Evolutionary conservation across 163 green algal species (phyloP).

Genomic region (Volvox carteri): DNA sequence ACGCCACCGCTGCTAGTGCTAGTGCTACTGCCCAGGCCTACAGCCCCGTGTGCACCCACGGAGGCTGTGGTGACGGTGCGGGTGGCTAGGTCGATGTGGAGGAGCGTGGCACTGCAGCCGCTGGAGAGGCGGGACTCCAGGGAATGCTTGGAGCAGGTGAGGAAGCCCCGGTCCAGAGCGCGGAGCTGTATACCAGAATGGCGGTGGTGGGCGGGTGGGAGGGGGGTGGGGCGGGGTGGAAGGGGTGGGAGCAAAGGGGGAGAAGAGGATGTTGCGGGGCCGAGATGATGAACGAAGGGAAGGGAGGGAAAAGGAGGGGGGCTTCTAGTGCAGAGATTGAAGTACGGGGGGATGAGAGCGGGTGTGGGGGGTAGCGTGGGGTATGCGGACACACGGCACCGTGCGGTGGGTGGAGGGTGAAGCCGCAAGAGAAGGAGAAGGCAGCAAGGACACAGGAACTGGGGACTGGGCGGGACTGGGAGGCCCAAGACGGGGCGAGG

Average conservation of each 20-base stretch:
- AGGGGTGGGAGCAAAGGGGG: background rate
- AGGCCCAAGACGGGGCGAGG: too few species aligned
- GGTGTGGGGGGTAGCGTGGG: too few species aligned
- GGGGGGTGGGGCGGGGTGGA: too few species aligned
- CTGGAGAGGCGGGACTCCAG: slow-evolving; percentile 42
- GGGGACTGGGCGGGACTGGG: too few species aligned
- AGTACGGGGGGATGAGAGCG: too few species aligned
- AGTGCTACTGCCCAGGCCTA: background rate
- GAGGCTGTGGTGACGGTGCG: slow-evolving; percentile 21
- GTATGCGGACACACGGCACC: too few species aligned
- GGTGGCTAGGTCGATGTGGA: slow-evolving; percentile 33
- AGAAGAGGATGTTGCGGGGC: too few species aligned
- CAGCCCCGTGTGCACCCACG: background rate
- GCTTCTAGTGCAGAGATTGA: background rate
- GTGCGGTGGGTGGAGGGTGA: too few species aligned
- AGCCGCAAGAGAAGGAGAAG: too few species aligned
- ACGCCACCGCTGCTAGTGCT: background rate
- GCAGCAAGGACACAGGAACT: too few species aligned
- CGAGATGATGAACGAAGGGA: background rate
- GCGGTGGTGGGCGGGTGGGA: background rate
- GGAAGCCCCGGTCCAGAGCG: slow-evolving; percentile 35
- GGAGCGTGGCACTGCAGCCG: slow-evolving; percentile 25
- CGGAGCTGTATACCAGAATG: background rate
- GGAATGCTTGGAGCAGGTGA: background rate
- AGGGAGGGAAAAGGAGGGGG: background rate